Evolutionary conservation across 2,329 filamentous ascomycete genomes (phyloP).

Genomic region (Clonostachys sp.): DNA sequence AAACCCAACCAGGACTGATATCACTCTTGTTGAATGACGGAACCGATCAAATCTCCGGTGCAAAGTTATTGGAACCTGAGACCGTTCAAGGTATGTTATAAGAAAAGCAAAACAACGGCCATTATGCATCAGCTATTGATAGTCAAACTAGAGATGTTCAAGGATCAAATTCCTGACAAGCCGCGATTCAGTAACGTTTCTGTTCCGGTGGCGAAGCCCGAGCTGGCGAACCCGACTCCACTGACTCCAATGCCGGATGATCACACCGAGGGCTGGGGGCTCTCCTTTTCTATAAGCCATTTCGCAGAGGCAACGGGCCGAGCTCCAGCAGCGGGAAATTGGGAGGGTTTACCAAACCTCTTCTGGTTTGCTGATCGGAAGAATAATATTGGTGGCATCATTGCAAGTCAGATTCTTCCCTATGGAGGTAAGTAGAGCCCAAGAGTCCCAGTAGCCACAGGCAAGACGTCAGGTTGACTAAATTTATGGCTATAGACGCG

Average conservation of each 20-base stretch:
- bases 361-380: not conserved
- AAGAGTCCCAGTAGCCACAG: not conserved
- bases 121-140: not conserved
- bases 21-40: slow-evolving; percentile 61
- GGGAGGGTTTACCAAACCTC: slow-evolving; percentile 56
- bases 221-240: slow-evolving; percentile 37
- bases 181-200: slow-evolving; percentile 44
- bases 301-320: slow-evolving; percentile 43
- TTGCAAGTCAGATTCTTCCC: not conserved
- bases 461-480: not conserved
- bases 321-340: slow-evolving; percentile 42
- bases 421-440: not conserved
- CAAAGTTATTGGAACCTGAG: slow-evolving; percentile 46
- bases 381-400: not conserved
- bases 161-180: slow-evolving; percentile 54
- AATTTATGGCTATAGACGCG: not conserved
- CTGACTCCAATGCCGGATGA: slow-evolving; percentile 38
- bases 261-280: slow-evolving; percentile 60
- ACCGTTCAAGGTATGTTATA: slow-evolving; percentile 40
- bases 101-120: not conserved
- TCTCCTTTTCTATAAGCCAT: slow-evolving; percentile 49
- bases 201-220: slow-evolving; percentile 40
- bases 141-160: slow-evolving; percentile 45
- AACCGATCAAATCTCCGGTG: slow-evolving; percentile 48
- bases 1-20: slow-evolving; percentile 29